Base-by-base conservation (phyloP, 352 stramenopile genomes). In the Globisporangium camurandrum region DNA sequence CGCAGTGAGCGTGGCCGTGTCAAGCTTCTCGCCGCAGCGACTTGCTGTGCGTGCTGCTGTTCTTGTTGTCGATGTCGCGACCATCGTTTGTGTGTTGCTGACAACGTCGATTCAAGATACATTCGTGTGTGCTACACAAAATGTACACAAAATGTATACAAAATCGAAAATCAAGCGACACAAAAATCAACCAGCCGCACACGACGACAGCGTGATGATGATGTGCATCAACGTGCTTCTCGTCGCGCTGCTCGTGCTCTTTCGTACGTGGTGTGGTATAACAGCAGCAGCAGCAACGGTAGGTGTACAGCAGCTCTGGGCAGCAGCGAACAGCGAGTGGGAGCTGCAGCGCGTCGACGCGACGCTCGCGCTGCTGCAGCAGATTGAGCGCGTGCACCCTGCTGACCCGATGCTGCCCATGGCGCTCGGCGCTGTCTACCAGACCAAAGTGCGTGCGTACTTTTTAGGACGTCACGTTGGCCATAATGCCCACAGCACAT, bases 391-490 rank as follows among this genome's bases (percentile, higher is more conserved):
- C 3, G 42, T 64, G 38, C n/a, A 56, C 34, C 62, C 68, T 0
- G 47, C 51, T 24, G 46, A 67, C 43, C 52, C 58, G 22, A 49
- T 44, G 14, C 48, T 58, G 12, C 59, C 43, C 17, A 36, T 66
- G 44, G 62, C 59, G 1, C 57, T 68, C 3, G 68, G 59, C n/a
- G 51, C 65, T 12, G 51, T 75, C 45, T 62, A 64, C 38, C 62
- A 64, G 3, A 44, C 48, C 46, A 57, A 59, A 33, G 59, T 66
- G 22, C 22, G 31, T 36, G 26, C 17, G n/a, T 47, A 22, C 22
- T 16, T 1, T 5, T 46, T 14, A 5, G 26, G 31, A 10, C 14
- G 31, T 22, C 12, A 9, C 12, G 30, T 12, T 34, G 30, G 9
- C 8, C 3, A 34, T 34, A 40, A 23, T 0, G 36, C 14, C 36